Evolutionary conservation across 805 yeast genomes (phyloP).

Genomic region (Kodamaea kaohsiungensis): DNA sequence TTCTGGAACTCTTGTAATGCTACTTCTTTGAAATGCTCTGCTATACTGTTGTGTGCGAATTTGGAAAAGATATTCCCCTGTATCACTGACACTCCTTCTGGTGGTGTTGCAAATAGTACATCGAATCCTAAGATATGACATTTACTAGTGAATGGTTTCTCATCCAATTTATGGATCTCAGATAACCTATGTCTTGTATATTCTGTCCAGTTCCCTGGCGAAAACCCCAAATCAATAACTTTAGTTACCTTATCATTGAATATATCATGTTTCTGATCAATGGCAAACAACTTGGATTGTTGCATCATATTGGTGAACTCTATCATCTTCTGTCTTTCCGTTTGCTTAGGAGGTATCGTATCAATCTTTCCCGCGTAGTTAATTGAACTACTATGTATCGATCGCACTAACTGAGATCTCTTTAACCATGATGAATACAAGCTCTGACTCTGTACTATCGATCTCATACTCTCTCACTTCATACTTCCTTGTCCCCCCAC

Average conservation of each 20-base stretch:
- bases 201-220: constrained; percentile 44
- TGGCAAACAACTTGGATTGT: constrained; percentile 26
- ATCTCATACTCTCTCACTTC: not conserved
- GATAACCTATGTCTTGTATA: constrained; percentile 30
- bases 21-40: constrained; percentile 30
- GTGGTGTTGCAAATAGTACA: constrained; percentile 75
- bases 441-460: not conserved
- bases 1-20: constrained; percentile 17
- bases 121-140: constrained; percentile 47
- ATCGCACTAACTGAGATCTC: not conserved
- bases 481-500: not conserved
- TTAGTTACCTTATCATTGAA: constrained; percentile 28
- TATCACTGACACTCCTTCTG: constrained; percentile 72
- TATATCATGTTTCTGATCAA: constrained; percentile 26
- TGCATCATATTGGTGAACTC: constrained; percentile 23
- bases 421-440: not conserved
- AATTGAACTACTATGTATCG: not conserved
- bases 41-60: constrained; percentile 26
- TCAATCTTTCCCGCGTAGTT: not conserved
- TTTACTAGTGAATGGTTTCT: constrained; percentile 25
- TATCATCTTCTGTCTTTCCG: constrained; percentile 27
- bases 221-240: constrained; percentile 41
- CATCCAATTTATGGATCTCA: constrained; percentile 29
- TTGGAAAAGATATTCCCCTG: constrained; percentile 86
- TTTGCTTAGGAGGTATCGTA: not conserved